Evolutionary conservation across 2,329 filamentous ascomycete species (phyloP).

Genomic region (Pseudonectria foliicola): DNA sequence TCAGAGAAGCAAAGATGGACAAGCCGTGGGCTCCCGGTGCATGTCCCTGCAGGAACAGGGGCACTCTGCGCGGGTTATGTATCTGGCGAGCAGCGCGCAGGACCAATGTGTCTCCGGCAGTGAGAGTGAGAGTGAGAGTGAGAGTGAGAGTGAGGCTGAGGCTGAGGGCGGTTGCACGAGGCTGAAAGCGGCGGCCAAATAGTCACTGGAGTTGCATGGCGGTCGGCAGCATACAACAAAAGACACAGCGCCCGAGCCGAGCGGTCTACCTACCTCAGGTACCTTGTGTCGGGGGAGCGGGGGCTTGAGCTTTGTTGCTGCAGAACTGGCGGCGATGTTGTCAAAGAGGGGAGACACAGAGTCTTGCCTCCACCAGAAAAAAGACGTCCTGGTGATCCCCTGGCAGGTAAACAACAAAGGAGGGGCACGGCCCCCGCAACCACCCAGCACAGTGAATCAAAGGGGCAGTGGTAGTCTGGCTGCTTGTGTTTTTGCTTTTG

Average conservation of each 20-base stretch:
- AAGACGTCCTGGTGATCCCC: neutral
- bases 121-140: slow-evolving; percentile 6
- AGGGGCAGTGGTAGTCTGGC: too few species aligned
- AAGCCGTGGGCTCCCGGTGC: slow-evolving; percentile 11
- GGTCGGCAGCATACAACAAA: slow-evolving; percentile 4
- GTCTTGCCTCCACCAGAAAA: neutral
- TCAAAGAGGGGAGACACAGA: neutral
- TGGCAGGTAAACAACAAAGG: neutral
- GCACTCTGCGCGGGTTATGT: slow-evolving; percentile 6
- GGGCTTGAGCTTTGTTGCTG: too few species aligned
- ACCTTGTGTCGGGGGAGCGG: too few species aligned
- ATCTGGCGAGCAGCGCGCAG: too few species aligned
- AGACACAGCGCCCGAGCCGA: neutral
- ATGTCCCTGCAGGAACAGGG: slow-evolving; percentile 14
- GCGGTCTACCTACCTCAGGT: neutral
- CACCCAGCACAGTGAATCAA: too few species aligned
- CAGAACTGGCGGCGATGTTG: neutral
- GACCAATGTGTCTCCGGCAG: too few species aligned
- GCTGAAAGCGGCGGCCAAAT: slow-evolving; percentile 14
- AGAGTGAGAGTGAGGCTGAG: slow-evolving; percentile 9
- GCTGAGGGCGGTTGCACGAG: slow-evolving; percentile 17
- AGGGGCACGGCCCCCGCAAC: neutral
- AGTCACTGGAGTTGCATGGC: slow-evolving; percentile 25
- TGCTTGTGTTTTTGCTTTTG: too few species aligned
- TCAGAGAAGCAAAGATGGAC: slow-evolving; percentile 5